Conservation (phyloP, 2,329 filamentous ascomycete genomes). For the Paracorniculantispora psalliotae region DNA sequence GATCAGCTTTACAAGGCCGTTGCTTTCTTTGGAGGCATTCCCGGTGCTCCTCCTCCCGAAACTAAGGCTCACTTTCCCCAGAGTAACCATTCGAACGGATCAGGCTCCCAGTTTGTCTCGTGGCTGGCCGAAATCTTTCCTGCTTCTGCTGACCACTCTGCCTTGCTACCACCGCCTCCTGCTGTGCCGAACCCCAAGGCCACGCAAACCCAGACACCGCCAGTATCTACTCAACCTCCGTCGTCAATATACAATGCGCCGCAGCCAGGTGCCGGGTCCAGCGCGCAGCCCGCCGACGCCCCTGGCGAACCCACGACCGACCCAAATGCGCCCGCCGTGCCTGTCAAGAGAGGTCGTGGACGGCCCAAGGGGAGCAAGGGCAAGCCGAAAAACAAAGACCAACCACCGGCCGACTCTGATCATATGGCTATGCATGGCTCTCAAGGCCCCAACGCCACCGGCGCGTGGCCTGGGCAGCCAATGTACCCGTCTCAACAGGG, state of each 20-base stretch:
- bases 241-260: background rate
- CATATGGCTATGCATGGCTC: background rate
- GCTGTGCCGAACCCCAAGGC: background rate
- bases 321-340: constrained; percentile 12
- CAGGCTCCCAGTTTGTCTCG: constrained; percentile 53
- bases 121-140: constrained; percentile 63
- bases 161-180: background rate
- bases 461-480: constrained; percentile 2
- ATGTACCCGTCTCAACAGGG: constrained; percentile 5
- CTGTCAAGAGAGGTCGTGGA: constrained; percentile 43
- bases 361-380: constrained; percentile 55
- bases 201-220: background rate
- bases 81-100: constrained; percentile 52
- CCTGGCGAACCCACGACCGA: background rate
- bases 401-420: background rate
- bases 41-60: constrained; percentile 48
- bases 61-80: constrained; percentile 48
- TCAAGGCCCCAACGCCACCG: constrained; percentile 2
- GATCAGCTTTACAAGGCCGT: constrained; percentile 59
- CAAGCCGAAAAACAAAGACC: constrained; percentile 46
- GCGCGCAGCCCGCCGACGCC: background rate
- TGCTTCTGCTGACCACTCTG: constrained; percentile 10
- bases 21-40: constrained; percentile 59
- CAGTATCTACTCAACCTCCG: background rate
- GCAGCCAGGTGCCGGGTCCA: background rate